Evolutionary conservation across 106 monocot genomes (phyloP).

Genomic region (Acorus gramineus): DNA sequence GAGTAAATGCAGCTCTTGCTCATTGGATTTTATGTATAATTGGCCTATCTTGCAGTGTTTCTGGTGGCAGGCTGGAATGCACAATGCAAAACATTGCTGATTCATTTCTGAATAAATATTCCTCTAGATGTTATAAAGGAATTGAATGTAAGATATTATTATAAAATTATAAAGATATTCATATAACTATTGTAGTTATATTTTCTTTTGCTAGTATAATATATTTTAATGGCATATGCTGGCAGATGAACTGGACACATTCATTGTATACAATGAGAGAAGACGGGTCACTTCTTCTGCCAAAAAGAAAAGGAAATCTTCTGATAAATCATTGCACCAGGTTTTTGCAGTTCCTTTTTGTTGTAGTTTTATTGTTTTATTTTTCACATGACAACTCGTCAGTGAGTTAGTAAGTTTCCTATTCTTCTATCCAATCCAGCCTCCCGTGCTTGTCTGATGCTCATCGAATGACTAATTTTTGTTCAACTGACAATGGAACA

Average conservation of each 20-base stretch:
- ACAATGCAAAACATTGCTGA: conserved; percentile 98
- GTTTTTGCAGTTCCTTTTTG: conserved; percentile 12
- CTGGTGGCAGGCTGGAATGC: conserved; percentile 91
- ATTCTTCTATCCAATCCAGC: too few species aligned
- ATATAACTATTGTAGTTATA: neutral
- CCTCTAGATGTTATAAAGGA: conserved; percentile 31
- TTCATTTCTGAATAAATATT: conserved; percentile 58
- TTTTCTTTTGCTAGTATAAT: neutral
- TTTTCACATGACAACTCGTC: neutral
- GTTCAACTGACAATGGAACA: too few species aligned
- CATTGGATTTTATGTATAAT: neutral
- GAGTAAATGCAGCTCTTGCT: too few species aligned
- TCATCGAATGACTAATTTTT: too few species aligned
- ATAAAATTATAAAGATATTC: neutral
- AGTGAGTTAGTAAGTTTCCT: too few species aligned
- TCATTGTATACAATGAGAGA: conserved; percentile 90
- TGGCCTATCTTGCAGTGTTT: conserved; percentile 43
- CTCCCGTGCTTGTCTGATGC: too few species aligned
- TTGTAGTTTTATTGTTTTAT: neutral
- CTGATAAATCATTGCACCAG: conserved; percentile 78
- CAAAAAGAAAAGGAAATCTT: conserved; percentile 71
- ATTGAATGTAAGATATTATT: conserved; percentile 58
- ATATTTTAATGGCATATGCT: conserved; percentile 2
- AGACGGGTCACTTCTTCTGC: conserved; percentile 92
- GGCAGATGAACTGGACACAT: conserved; percentile 66